These are phyloP conservation scores for Aspergillus pseudoglaucus DNA, from an alignment of 2,329 filamentous ascomycete genomes.

Conservation along the genomic window DNA sequence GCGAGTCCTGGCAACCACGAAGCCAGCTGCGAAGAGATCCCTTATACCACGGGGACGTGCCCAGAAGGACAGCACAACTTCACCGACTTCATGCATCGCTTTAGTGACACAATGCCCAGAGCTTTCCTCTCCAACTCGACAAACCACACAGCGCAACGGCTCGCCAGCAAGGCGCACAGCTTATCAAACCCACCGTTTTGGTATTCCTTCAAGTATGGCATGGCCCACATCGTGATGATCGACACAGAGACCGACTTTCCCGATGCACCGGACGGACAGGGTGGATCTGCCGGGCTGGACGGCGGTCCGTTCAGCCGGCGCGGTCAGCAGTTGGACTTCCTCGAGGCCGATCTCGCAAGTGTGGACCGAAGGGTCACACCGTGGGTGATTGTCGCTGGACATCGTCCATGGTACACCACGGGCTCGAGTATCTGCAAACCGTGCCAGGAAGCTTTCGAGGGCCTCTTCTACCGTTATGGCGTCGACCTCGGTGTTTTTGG, in stretches of 20 bases:
- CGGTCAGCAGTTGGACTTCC: constrained; percentile 49
- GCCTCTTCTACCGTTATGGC: constrained; percentile 49
- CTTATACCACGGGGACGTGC: constrained; percentile 18
- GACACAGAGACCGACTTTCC: constrained; percentile 54
- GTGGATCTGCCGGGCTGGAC: constrained; percentile 38
- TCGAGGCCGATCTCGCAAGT: constrained; percentile 50
- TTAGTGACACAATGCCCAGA: constrained; percentile 47
- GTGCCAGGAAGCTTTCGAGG: constrained; percentile 50
- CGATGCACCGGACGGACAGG: constrained; percentile 41
- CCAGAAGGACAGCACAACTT: constrained; percentile 53
- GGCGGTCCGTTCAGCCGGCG: constrained; percentile 45
- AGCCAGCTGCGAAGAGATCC: constrained; percentile 41
- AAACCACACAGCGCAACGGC: constrained; percentile 35
- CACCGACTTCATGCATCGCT: constrained; percentile 54
- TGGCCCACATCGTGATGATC: constrained; percentile 50
- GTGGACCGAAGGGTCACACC: constrained; percentile 52
- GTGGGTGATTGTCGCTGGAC: constrained; percentile 45
- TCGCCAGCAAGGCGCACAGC: constrained; percentile 40
- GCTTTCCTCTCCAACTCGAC: constrained; percentile 46
- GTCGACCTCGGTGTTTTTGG: constrained; percentile 54
- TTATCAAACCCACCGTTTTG: constrained; percentile 51
- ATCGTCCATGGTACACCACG: constrained; percentile 45
- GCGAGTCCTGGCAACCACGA: constrained; percentile 55
- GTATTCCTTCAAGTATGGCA: constrained; percentile 57
- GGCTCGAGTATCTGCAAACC: constrained; percentile 34